Evolutionary conservation across 805 yeast species (phyloP).

Genomic region (Saccharomycopsis sp.): DNA sequence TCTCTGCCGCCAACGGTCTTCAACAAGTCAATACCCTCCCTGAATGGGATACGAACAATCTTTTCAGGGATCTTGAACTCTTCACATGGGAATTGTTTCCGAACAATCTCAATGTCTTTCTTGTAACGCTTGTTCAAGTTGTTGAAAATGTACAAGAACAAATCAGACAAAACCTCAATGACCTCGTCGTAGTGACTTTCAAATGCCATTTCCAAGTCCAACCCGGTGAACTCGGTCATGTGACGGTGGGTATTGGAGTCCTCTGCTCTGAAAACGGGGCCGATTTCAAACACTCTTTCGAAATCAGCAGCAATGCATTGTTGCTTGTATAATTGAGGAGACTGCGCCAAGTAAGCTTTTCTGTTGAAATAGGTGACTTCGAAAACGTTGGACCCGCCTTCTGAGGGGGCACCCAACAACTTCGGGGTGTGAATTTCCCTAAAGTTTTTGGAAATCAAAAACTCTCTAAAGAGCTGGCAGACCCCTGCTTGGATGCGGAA

Average conservation of each 20-base stretch:
- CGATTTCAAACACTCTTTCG: slow-evolving; percentile 91
- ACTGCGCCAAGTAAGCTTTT: slow-evolving; percentile 90
- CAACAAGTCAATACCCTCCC: slow-evolving; percentile 83
- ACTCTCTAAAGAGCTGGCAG: slow-evolving; percentile 81
- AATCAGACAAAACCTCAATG: slow-evolving; percentile 47
- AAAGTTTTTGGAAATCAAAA: slow-evolving; percentile 56
- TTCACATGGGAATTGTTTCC: slow-evolving; percentile 95
- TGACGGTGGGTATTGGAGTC: slow-evolving; percentile 99
- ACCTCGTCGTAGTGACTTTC: slow-evolving; percentile 98
- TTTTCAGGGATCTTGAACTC: slow-evolving; percentile 91
- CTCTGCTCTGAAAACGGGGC: slow-evolving; percentile 98
- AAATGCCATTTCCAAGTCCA: slow-evolving; percentile 96
- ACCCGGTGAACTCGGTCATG: slow-evolving; percentile 96
- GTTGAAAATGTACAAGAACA: slow-evolving; percentile 81
- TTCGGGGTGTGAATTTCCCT: slow-evolving; percentile 96
- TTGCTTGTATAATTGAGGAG: slow-evolving; percentile 97
- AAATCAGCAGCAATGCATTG: slow-evolving; percentile 94
- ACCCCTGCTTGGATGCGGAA: slow-evolving; percentile 92
- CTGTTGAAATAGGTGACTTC: slow-evolving; percentile 89
- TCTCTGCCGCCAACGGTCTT: slow-evolving; percentile 80
- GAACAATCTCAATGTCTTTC: slow-evolving; percentile 78
- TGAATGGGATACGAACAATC: slow-evolving; percentile 83
- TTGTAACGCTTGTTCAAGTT: slow-evolving; percentile 74
- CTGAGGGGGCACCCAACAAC: slow-evolving; percentile 89
- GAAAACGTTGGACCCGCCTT: slow-evolving; percentile 97